Conservation (phyloP, 192 early-diverging fungal genomes). For the Dissophora ornata region DNA sequence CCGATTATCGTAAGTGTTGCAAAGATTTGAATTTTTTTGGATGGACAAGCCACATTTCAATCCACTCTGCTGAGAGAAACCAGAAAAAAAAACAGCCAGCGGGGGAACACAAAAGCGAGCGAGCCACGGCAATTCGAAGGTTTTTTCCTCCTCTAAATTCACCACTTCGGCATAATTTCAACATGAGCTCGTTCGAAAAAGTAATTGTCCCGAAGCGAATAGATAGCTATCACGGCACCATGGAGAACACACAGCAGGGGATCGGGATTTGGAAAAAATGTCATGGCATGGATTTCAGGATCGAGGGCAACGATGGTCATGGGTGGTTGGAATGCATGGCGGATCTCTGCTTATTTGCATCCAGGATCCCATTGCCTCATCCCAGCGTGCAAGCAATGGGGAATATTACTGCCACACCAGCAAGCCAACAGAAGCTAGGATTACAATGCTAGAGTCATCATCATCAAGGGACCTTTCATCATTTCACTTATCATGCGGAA, state of each 20-base stretch:
- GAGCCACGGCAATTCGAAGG: slow-evolving; percentile 23
- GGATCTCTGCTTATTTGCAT: no score
- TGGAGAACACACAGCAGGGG: neutral
- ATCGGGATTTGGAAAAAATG: neutral
- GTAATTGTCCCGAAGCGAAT: slow-evolving; percentile 20
- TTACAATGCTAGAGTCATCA: slow-evolving; percentile 3
- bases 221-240: neutral
- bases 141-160: slow-evolving; percentile 57
- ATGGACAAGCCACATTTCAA: slow-evolving; percentile 10
- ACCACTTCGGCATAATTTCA: slow-evolving; percentile 55
- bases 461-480: slow-evolving; percentile 15
- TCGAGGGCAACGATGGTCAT: neutral
- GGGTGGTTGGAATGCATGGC: no score
- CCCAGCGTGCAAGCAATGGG: no score
- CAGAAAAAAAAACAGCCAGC: slow-evolving; percentile 16
- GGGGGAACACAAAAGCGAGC: slow-evolving; percentile 19
- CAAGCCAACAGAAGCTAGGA: no score
- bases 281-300: no score
- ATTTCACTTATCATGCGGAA: slow-evolving; percentile 9
- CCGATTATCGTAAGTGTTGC: neutral
- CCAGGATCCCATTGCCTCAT: no score
- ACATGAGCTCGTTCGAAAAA: slow-evolving; percentile 58
- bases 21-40: neutral
- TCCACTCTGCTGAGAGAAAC: slow-evolving; percentile 19
- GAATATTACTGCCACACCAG: no score